These are phyloP conservation scores for Aegilops speltoides DNA, from an alignment of 176 grass and related monocot species.

Conservation along the genomic window DNA sequence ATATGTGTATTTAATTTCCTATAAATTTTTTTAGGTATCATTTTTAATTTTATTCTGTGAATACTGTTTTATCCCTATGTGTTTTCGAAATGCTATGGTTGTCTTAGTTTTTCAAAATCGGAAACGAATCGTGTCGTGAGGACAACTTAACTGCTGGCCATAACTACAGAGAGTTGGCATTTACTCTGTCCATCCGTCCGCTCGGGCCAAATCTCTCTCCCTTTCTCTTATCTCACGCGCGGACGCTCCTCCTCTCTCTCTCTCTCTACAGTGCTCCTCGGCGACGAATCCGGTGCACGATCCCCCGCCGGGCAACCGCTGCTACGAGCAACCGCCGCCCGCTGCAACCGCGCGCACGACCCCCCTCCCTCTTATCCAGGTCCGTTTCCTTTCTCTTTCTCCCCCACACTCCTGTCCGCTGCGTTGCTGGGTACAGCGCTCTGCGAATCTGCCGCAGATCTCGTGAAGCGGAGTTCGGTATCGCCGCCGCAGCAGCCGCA, in stretches of 20 bases:
- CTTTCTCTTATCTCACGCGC: background rate
- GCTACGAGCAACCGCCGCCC: no score
- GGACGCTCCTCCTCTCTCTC: no score
- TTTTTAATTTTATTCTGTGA: no score
- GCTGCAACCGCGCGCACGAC: background rate
- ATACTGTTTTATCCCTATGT: no score
- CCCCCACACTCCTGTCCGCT: background rate
- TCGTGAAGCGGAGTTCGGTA: background rate
- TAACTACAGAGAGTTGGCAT: no score
- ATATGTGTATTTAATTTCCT: no score
- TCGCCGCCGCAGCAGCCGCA: background rate
- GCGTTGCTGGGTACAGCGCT: background rate
- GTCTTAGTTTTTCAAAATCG: no score
- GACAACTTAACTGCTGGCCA: no score
- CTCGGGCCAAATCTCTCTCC: background rate
- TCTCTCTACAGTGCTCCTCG: background rate
- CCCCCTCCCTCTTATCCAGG: background rate
- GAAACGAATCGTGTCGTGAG: no score
- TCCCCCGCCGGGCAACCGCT: background rate
- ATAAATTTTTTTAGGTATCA: no score
- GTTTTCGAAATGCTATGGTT: no score
- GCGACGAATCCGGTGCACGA: background rate
- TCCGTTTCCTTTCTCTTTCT: background rate
- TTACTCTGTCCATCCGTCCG: no score
- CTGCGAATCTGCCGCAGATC: background rate